A percentile compares a stretch with the other conserved stretches of the same genome.
These are phyloP conservation scores for Pichia sp. DNA, from an alignment of 1,139 yeast species.

Conservation along the genomic window DNA sequence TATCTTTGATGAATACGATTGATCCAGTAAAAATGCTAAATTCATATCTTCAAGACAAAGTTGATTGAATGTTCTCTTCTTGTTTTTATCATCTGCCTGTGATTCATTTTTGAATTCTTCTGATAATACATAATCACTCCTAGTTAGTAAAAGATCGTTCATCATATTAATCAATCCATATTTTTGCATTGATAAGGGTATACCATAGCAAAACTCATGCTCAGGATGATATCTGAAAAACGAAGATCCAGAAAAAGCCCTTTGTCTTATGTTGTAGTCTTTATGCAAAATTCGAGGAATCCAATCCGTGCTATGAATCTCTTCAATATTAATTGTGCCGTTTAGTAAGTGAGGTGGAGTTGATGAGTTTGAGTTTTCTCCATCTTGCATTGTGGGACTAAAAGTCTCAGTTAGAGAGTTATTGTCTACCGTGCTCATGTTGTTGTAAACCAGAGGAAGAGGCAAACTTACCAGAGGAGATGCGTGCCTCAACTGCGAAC, in stretches of 20 bases:
- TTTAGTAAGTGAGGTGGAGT: conserved; percentile 2
- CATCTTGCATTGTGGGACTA: not conserved
- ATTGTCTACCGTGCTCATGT: not conserved
- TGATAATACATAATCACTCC: conserved; percentile 10
- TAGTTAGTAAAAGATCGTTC: conserved; percentile 24
- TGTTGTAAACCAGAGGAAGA: not conserved
- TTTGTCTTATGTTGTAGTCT: not conserved
- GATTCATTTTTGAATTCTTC: no score
- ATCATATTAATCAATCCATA: conserved; percentile 25
- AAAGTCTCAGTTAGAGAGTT: not conserved
- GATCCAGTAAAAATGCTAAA: not conserved
- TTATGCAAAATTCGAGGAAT: not conserved
- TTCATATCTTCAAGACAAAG: conserved; percentile 6
- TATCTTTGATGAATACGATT: not conserved
- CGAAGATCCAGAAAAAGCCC: conserved; percentile 14
- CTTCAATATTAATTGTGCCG: not conserved
- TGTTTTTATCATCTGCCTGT: not conserved
- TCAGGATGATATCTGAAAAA: conserved; percentile 27
- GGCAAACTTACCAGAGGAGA: not conserved
- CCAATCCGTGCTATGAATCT: not conserved
- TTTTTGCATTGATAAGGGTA: conserved; percentile 20
- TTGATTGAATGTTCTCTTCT: conserved; percentile 21
- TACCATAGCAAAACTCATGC: conserved; percentile 20
- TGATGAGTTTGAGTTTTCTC: not conserved
- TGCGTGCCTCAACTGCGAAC: not conserved